Percentiles rank a stretch among this genome's conserved stretches.
These are phyloP conservation scores for Comarum palustre DNA, from an alignment of 306 rosid genomes.

Conservation along the genomic window DNA sequence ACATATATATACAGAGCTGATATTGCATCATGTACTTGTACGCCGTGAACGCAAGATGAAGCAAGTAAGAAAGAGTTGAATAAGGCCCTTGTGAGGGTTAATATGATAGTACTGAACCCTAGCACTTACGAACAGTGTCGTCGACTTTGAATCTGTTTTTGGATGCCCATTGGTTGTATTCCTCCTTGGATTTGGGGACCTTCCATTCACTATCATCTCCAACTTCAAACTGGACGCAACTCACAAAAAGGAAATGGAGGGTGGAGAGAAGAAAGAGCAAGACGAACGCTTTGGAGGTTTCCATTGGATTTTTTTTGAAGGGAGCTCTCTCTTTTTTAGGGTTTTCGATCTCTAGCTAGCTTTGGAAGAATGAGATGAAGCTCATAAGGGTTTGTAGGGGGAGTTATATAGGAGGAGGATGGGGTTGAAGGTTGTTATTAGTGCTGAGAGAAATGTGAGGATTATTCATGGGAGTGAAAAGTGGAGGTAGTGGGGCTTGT, in stretches of 20 bases:
- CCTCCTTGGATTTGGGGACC: slow-evolving; percentile 45
- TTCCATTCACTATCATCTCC: slow-evolving; percentile 63
- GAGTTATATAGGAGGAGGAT: slow-evolving; percentile 22
- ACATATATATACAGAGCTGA: too few relatives aligned
- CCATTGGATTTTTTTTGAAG: slow-evolving; percentile 33
- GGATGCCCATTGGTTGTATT: slow-evolving; percentile 76
- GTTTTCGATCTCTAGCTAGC: neutral
- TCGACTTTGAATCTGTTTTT: slow-evolving; percentile 54
- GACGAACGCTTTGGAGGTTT: slow-evolving; percentile 21
- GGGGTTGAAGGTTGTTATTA: slow-evolving; percentile 16
- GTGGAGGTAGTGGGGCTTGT: slow-evolving; percentile 39
- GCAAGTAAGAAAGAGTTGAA: neutral
- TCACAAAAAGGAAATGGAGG: slow-evolving; percentile 24
- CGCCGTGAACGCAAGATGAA: too few relatives aligned
- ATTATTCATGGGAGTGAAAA: slow-evolving; percentile 43
- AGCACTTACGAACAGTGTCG: slow-evolving; percentile 68
- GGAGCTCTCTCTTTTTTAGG: slow-evolving; percentile 31
- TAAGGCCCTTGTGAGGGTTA: neutral
- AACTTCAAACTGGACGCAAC: slow-evolving; percentile 49
- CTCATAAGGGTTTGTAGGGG: neutral
- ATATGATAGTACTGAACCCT: neutral
- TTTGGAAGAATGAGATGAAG: neutral
- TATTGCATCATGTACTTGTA: too few relatives aligned
- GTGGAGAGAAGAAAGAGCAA: slow-evolving; percentile 31
- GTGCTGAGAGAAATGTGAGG: slow-evolving; percentile 34